Base-by-base conservation (phyloP, 805 yeast genomes). In the Clavispora asparagi region DNA sequence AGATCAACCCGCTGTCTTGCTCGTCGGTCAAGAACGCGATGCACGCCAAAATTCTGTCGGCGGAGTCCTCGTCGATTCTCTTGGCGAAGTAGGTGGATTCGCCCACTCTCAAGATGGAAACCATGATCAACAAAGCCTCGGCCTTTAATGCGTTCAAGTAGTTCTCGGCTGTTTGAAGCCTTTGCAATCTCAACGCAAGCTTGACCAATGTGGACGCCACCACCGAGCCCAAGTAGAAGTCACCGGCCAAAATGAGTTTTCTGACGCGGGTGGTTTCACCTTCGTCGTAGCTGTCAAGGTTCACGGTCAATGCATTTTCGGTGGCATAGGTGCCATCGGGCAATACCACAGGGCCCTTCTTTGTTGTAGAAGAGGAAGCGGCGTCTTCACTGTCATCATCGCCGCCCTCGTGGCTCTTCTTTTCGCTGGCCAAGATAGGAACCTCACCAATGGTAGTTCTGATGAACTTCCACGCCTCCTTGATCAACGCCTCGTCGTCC, bases 291-390 rank as follows among this genome's bases (percentile, higher is more conserved):
- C 53, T 53, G 8, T 56, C 52, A 25, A 53, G 48, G 36, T 71
- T 72, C 6, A 81, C 69, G 13, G 85, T 85, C 47, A 84, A 68
- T 0, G 96, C 94, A 52, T 82, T 81, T 68, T 94, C 99, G 37
- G 97, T 87, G 27, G 99, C 99, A 67, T 94, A 94, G 0, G 99
- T 94, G 57, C 99, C 99, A 70, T 94, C 99, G n/a, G 99, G 96
- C 54, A 94, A 76, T 48, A 94, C 84, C 49, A 85, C 83, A 17
- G 97, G 97, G 39, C 87, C 87, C 33, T 54, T 52, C 47, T 71
- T 64, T 6, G 44, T 40, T 30, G 43, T 43, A 42, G 64, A 58
- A 40, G 52, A 40, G 11, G 43, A 36, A 9, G 56, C 54, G 13
- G 50, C 45, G 19, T 60, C 63, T 25, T 59, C 63, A 50, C 63